Base-by-base conservation (phyloP, 2,329 filamentous ascomycete genomes). In the Biscogniauxia marginata region DNA sequence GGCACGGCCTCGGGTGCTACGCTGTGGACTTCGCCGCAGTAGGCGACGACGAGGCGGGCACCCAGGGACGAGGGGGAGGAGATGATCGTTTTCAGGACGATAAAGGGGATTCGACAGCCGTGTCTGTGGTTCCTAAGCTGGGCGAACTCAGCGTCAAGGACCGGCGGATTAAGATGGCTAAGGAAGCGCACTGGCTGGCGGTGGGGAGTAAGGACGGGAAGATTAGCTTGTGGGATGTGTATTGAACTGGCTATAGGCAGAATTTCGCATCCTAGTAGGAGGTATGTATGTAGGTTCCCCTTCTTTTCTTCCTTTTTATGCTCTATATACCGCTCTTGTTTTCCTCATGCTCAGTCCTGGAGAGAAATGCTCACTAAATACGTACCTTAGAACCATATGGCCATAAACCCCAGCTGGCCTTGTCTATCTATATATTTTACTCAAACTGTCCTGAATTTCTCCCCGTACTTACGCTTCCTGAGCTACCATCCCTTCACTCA, bases 171-270 rank as follows among this genome's bases (percentile, higher is more conserved):
- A 77, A 77, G 34, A 86, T 85, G 64, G 87, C 88, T 9, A 86
- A 83, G 66, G 78, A 77, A 50, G 88, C 88, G 21, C 93, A 98
- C 72, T 98, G 93, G 93, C 72, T 98, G 51, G 95, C 89, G 18
- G 91, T 86, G 1, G 95, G 95, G 1, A 89, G 90, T 54, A 99
- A 98, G 72, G 95, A 98, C 75, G 95, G 93, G 18, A 96, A 96
- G 71, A 85, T 98, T 60, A 96, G 91, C 69, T 76, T 99, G 64
- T 99, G 95, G 95, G 91, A 97, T 75, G 86, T 98, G 56, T 99
- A 95, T 72, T 93, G 67, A 76, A 46, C n/a, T 5, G 5, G 13
- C 3, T 39, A 16, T 9, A 11, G 13, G 30, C 30, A 3, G 13
- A n/a, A n/a, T n/a, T n/a, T n/a, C n/a, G n/a, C n/a, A n/a, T n/a